phyloP scores from a whole-genome alignment of 768 basidiomycete species.

The Trametes punicea region DNA sequence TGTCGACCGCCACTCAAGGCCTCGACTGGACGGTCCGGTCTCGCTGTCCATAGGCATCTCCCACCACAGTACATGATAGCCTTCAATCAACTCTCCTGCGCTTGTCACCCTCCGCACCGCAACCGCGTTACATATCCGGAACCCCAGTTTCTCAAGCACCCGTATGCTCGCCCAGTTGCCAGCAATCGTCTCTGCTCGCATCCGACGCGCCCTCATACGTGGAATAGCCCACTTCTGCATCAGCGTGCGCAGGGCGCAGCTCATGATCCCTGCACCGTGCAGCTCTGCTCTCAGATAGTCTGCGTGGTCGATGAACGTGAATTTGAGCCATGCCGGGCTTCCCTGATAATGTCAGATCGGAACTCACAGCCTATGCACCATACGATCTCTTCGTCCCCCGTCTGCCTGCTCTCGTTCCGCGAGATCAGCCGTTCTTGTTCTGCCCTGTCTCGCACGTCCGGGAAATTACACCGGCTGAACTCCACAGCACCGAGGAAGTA shows the following conservation, averaged over 20 bases:
- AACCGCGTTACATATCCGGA: constrained; percentile 38
- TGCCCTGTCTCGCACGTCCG: constrained; percentile 36
- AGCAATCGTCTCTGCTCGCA: constrained; percentile 43
- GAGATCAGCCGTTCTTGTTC: constrained; percentile 34
- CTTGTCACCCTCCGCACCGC: constrained; percentile 31
- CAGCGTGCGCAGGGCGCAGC: constrained; percentile 53
- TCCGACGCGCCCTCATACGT: constrained; percentile 51
- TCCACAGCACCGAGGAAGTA: constrained; percentile 47
- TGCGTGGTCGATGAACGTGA: not conserved
- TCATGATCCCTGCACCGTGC: constrained; percentile 72
- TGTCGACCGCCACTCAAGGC: too few relatives aligned
- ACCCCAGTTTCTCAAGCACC: constrained; percentile 68
- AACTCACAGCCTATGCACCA: constrained; percentile 61
- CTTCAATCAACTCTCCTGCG: constrained; percentile 17
- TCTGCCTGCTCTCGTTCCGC: constrained; percentile 39
- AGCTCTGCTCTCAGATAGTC: constrained; percentile 59
- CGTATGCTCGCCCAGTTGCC: constrained; percentile 59
- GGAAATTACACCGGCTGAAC: constrained; percentile 33
- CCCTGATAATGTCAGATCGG: constrained; percentile 15
- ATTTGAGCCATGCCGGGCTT: not conserved
- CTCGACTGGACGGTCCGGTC: not conserved
- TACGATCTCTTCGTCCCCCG: constrained; percentile 53
- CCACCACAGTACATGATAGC: constrained; percentile 18
- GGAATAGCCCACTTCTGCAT: constrained; percentile 60
- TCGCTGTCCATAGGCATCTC: not conserved